Base-by-base conservation (phyloP, 768 basidiomycete species). In the Lentinula aciculospora region DNA sequence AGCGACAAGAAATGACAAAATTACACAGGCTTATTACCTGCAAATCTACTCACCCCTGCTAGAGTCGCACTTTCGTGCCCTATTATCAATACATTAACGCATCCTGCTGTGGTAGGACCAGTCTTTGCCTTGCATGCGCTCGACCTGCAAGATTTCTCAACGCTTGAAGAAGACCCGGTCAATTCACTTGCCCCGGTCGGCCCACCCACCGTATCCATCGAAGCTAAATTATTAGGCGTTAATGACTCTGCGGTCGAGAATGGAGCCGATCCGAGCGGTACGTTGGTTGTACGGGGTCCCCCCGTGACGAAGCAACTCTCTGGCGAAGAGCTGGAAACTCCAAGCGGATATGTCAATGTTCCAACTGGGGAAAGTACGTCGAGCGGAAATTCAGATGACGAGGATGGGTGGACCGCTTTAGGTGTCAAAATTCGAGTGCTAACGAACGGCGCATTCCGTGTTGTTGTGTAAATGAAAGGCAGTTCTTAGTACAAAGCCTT, bases 191-290 rank as follows among this genome's bases (percentile, higher is more conserved):
- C 79, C 3, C 79, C 79, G 63, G 81, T 82, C 12, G 94, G 94
- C 3, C 86, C 93, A 3, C 94, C 95, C 2, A 81, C 84, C n/a
- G 77, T 86, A 55, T 95, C 95, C 64, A 75, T 94, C 0, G 95
- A 97, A 69, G 84, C 81, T 4, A 88, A 93, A 67, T 76, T 98
- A n/a, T 66, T 79, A 0, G 85, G 79, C 0, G 81, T 91, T 9
- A 75, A 86, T 42, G 91, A 95, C 55, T 76, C 74, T 1, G 68
- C 70, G 9, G 74, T 92, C 7, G 91, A 91, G 66, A 70, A 64
- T 2, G 90, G 88, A 2, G 78, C 62, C 2, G 87, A 92, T 63
- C 89, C 90, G 2, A 69, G 66, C 6, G 92, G 91, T 1, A 65
- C 68, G 25, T 70, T 93, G 45, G 57, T 79, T 34, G 77, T 91